These are phyloP conservation scores for Mycena amicta DNA, from an alignment of 768 basidiomycete species.

Conservation along the genomic window DNA sequence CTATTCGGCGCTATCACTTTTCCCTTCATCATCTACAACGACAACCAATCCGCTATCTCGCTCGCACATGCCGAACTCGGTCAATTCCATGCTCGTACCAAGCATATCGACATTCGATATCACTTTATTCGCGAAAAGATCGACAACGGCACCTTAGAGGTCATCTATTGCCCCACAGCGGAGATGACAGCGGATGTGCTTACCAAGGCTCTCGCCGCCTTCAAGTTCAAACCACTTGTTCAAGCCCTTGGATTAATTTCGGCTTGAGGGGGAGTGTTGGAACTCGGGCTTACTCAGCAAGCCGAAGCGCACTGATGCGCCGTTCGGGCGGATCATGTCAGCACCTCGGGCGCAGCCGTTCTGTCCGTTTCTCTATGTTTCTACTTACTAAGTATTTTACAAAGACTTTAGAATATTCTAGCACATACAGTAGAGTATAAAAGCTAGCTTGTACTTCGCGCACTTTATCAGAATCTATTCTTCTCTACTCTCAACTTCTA, in stretches of 20 bases:
- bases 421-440: too few relatives aligned
- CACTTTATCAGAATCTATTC: too few relatives aligned
- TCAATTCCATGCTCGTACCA: conserved; percentile 10
- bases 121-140: conserved; percentile 11
- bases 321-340: too few relatives aligned
- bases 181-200: conserved; percentile 13
- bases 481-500: too few relatives aligned
- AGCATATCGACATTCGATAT: conserved; percentile 13
- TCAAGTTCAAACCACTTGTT: conserved; percentile 14
- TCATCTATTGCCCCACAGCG: conserved; percentile 9
- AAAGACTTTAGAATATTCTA: too few relatives aligned
- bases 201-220: conserved; percentile 8
- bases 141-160: not conserved
- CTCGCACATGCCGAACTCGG: conserved; percentile 10
- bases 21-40: conserved; percentile 17
- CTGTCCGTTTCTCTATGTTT: too few relatives aligned
- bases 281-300: too few relatives aligned
- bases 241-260: conserved; percentile 5
- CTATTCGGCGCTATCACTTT: conserved; percentile 10
- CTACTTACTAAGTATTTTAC: too few relatives aligned
- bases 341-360: too few relatives aligned
- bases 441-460: too few relatives aligned
- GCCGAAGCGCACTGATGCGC: too few relatives aligned
- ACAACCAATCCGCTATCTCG: conserved; percentile 9
- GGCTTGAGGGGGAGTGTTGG: conserved; percentile 19